Conservation (phyloP, 1,139 yeast genomes). For the Pichia terricola region DNA sequence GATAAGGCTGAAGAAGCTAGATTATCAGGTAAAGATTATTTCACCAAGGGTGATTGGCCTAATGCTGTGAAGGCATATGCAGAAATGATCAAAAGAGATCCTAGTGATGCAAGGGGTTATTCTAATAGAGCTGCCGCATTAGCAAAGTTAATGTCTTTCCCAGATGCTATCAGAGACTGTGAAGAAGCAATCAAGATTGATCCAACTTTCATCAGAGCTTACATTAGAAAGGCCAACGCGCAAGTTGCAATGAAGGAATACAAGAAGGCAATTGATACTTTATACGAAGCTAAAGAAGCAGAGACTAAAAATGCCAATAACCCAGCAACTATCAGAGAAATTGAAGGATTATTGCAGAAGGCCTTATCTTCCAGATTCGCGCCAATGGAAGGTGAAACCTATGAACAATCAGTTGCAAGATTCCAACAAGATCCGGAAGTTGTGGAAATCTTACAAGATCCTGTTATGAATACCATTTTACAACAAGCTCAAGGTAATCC, state of each 20-base stretch:
- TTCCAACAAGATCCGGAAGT: conserved; percentile 91
- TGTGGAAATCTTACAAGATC: conserved; percentile 83
- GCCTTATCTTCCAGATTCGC: conserved; percentile 72
- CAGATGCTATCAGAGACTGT: conserved; percentile 92
- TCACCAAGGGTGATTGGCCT: conserved; percentile 94
- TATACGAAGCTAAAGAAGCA: conserved; percentile 71
- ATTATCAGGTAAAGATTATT: conserved; percentile 79
- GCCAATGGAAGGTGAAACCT: conserved; percentile 80
- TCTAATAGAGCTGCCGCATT: conserved; percentile 97
- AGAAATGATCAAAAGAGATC: conserved; percentile 94
- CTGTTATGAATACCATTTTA: conserved; percentile 92
- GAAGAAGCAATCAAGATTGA: conserved; percentile 82
- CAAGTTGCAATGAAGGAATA: conserved; percentile 87
- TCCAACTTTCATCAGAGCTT: conserved; percentile 85
- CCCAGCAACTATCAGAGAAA: conserved; percentile 43
- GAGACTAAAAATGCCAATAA: conserved; percentile 38
- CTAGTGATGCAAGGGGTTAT: conserved; percentile 93
- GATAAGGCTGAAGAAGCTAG: conserved; percentile 95
- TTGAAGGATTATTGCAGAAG: conserved; percentile 72
- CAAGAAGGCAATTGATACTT: conserved; percentile 71
- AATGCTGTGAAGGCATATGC: conserved; percentile 89
- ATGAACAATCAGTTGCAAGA: conserved; percentile 90
- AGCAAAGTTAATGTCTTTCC: conserved; percentile 91
- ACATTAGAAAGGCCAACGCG: conserved; percentile 93
- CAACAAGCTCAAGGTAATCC: conserved; percentile 94